Conservation (phyloP, 148 eudicot species). For the Salicornia ramosissima region DNA sequence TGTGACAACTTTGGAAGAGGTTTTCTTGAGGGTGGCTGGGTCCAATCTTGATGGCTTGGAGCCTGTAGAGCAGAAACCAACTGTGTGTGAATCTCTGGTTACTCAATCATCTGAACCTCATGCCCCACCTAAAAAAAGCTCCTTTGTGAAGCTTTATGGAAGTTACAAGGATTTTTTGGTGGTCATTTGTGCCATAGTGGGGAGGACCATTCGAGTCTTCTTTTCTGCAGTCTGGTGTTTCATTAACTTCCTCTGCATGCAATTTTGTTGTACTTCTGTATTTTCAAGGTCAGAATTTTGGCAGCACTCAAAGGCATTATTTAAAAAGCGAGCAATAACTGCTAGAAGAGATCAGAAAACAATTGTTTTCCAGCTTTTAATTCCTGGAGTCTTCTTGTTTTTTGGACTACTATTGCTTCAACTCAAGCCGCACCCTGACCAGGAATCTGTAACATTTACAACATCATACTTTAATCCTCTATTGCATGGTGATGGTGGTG, state of each 20-base stretch:
- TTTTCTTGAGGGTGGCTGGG: constrained; percentile 93
- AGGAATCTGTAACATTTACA: constrained; percentile 70
- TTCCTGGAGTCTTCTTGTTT: constrained; percentile 81
- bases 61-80: constrained; percentile 29
- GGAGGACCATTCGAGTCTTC: constrained; percentile 46
- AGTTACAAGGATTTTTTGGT: constrained; percentile 38
- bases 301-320: constrained; percentile 81
- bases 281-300: constrained; percentile 75
- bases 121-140: constrained; percentile 29
- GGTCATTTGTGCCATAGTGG: constrained; percentile 37
- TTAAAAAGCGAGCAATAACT: constrained; percentile 78
- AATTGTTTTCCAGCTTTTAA: constrained; percentile 84
- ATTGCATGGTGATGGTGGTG: constrained; percentile 87
- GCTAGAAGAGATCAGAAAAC: constrained; percentile 88
- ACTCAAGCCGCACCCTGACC: constrained; percentile 91
- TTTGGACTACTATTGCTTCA: constrained; percentile 77
- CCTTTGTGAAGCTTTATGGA: constrained; percentile 38
- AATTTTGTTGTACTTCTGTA: constrained; percentile 65
- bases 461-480: constrained; percentile 87
- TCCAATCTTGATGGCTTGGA: constrained; percentile 64
- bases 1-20: constrained; percentile 96
- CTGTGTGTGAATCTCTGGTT: constrained; percentile 33
- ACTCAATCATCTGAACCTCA: constrained; percentile 37
- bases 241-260: constrained; percentile 50
- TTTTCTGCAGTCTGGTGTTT: constrained; percentile 45